Evolutionary conservation across 768 basidiomycete genomes (phyloP).

Genomic region (Cyclocybe aegerita): DNA sequence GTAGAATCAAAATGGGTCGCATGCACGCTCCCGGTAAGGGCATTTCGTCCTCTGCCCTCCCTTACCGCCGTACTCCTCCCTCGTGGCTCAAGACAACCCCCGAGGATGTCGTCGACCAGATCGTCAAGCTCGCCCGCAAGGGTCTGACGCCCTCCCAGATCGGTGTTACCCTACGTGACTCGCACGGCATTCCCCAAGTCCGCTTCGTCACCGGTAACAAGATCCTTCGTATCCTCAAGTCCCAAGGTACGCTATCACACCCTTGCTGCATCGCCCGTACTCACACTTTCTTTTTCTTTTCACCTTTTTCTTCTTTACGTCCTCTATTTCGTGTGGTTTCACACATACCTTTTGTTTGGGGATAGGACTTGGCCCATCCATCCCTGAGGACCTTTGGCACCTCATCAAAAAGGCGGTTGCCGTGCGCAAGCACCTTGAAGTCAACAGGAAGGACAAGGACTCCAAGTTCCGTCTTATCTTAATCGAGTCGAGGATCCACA

Average conservation of each 20-base stretch:
- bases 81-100: conserved; percentile 96
- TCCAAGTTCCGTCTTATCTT: conserved; percentile 94
- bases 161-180: conserved; percentile 97
- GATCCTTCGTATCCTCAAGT: conserved; percentile 97
- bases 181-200: conserved; percentile 97
- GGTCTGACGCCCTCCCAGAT: conserved; percentile 98
- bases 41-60: conserved; percentile 98
- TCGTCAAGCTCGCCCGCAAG: conserved; percentile 96
- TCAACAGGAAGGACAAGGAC: conserved; percentile 99
- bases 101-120: conserved; percentile 94
- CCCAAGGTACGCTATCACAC: conserved; percentile 63
- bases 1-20: conserved; percentile 78
- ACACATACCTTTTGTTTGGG: conserved; percentile 50
- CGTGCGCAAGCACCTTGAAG: conserved; percentile 97
- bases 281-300: conserved; percentile 23
- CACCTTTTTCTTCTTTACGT: conserved; percentile 6
- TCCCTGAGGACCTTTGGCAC: conserved; percentile 99
- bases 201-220: conserved; percentile 99
- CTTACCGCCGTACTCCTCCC: conserved; percentile 93
- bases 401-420: conserved; percentile 99
- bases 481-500: conserved; percentile 99
- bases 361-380: conserved; percentile 92
- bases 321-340: conserved; percentile 11
- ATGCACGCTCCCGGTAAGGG: conserved; percentile 99
- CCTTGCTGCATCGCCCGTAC: conserved; percentile 7